Evolutionary conservation across 2,329 filamentous ascomycete genomes (phyloP).

Genomic region (Neocatenulostroma microsporum): DNA sequence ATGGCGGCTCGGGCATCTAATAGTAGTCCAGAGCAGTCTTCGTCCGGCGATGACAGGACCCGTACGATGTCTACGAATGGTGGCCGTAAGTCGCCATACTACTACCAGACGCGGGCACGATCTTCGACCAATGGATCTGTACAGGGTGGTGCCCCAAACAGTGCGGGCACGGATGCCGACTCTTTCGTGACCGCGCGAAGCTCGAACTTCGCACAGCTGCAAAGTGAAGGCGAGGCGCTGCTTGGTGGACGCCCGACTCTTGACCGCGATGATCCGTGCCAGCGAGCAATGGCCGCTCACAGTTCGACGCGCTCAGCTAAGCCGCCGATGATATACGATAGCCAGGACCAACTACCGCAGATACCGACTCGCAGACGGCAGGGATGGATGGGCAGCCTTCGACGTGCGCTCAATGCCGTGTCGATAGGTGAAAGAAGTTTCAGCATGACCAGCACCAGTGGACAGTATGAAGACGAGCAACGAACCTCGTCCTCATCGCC

Average conservation of each 20-base stretch:
- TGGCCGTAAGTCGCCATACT: conserved; percentile 27
- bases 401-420: conserved; percentile 25
- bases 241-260: conserved; percentile 36
- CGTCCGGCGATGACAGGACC: conserved; percentile 17
- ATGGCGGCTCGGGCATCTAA: conserved; percentile 11
- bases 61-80: conserved; percentile 30
- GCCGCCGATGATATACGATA: conserved; percentile 1
- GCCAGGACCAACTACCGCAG: background rate
- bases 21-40: conserved; percentile 9
- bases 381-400: conserved; percentile 27
- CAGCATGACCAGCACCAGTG: conserved; percentile 18
- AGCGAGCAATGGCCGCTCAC: conserved; percentile 22
- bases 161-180: conserved; percentile 33
- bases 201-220: conserved; percentile 43
- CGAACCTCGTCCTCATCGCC: conserved; percentile 21
- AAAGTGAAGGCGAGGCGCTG: conserved; percentile 46
- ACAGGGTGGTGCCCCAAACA: conserved; percentile 4
- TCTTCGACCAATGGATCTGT: conserved; percentile 11
- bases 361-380: conserved; percentile 10
- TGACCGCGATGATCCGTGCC: conserved; percentile 29
- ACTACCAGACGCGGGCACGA: conserved; percentile 13
- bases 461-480: conserved; percentile 11
- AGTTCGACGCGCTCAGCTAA: conserved; percentile 5
- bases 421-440: conserved; percentile 25
- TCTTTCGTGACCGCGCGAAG: conserved; percentile 45